Percentiles rank a stretch among this genome's conserved stretches.
Conservation (phyloP, 2,329 filamentous ascomycete species). For the Cladosporium oxysporum region DNA sequence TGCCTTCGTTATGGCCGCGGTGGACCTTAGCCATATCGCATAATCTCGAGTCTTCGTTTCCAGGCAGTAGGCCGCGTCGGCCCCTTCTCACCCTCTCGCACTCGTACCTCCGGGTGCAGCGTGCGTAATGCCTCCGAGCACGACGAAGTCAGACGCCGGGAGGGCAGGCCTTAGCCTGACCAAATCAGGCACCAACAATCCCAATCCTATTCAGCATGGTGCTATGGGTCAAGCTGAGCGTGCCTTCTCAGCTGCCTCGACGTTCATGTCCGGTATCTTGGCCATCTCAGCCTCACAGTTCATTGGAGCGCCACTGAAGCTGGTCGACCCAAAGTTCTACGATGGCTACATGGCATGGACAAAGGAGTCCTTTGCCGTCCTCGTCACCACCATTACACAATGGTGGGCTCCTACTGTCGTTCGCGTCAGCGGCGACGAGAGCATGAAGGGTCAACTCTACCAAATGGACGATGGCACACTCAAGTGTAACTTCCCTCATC, state of each 20-base stretch:
- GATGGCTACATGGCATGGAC: constrained; percentile 86
- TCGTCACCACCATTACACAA: constrained; percentile 77
- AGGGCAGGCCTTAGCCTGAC: constrained; percentile 37
- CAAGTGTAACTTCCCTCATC: constrained; percentile 77
- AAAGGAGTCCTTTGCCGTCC: constrained; percentile 78
- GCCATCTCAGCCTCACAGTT: constrained; percentile 69
- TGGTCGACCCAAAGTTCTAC: constrained; percentile 74
- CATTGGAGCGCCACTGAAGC: constrained; percentile 73
- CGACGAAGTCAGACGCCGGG: constrained; percentile 17
- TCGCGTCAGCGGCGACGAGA: constrained; percentile 79
- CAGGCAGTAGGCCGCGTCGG: constrained; percentile 10
- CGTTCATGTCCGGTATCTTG: constrained; percentile 52
- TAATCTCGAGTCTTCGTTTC: background rate
- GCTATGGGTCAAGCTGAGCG: constrained; percentile 51
- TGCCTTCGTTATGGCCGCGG: constrained; percentile 7
- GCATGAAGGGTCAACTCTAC: constrained; percentile 72
- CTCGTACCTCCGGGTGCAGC: background rate
- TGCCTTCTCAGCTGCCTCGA: constrained; percentile 52
- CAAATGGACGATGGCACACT: constrained; percentile 71
- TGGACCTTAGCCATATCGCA: constrained; percentile 9
- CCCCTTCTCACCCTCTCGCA: background rate
- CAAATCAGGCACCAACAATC: constrained; percentile 44
- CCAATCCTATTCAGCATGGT: constrained; percentile 46
- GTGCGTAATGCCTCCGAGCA: constrained; percentile 7
- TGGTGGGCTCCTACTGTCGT: constrained; percentile 86